Evolutionary conservation across 768 basidiomycete species (phyloP).

Genomic region (Lyophyllum shimeji): DNA sequence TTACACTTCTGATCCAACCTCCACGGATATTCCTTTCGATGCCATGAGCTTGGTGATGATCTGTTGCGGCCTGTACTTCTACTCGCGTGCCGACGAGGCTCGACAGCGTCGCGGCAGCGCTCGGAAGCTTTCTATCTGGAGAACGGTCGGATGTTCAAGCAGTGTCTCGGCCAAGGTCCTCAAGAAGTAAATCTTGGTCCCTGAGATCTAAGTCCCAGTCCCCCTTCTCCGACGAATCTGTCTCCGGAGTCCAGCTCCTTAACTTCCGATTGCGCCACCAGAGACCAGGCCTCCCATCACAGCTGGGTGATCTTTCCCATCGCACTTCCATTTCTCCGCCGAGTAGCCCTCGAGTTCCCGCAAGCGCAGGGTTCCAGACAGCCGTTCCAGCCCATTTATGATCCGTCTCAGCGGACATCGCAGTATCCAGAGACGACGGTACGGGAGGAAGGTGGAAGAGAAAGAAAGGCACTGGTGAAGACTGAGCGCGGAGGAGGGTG

Average conservation of each 20-base stretch:
- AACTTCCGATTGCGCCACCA: constrained; percentile 43
- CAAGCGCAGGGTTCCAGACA: constrained; percentile 71
- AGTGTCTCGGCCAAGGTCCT: constrained; percentile 5
- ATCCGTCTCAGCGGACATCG: constrained; percentile 3
- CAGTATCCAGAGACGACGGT: constrained; percentile 7
- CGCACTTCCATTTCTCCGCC: constrained; percentile 61
- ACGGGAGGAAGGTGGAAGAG: constrained; percentile 71
- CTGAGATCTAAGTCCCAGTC: not conserved
- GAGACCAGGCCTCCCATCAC: constrained; percentile 39
- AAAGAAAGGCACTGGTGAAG: constrained; percentile 76
- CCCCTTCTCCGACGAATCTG: not conserved
- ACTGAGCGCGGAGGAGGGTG: constrained; percentile 66
- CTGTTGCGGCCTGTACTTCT: not conserved
- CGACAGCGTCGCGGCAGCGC: too few relatives aligned
- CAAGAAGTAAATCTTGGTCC: constrained; percentile 9
- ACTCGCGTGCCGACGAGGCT: not conserved
- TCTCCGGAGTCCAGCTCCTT: constrained; percentile 32
- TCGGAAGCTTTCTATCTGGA: not conserved
- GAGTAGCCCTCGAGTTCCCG: constrained; percentile 52
- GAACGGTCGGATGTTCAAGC: not conserved
- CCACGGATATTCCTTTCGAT: not conserved
- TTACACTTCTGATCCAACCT: constrained; percentile 2
- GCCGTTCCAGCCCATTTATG: constrained; percentile 42
- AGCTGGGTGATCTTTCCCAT: constrained; percentile 52
- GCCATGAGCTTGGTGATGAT: not conserved